Base-by-base conservation (phyloP, 179 eudicot species). In the Spergularia azorica region DNA sequence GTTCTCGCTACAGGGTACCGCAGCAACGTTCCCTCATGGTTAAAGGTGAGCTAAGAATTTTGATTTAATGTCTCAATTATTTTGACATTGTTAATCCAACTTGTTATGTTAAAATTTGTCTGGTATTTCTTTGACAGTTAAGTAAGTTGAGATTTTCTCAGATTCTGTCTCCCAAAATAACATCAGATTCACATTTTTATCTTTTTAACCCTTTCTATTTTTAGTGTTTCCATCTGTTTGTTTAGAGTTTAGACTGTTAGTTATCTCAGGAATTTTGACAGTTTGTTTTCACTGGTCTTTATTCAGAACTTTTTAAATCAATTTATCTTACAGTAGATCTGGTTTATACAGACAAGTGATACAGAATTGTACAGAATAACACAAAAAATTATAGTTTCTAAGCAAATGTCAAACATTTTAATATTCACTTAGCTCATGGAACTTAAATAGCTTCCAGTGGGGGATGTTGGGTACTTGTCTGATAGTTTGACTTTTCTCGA, bases 11-110 rank as follows among this genome's bases (percentile, higher is more conserved):
- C 99, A 0, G 99, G 99, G 36, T 95, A 95, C 79, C 84, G 90
- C 59, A 95, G 99, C 90, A 95, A 95, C 79, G 99, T 95, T 58
- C 98, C 99, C 39, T 78, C 90, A 46, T 95, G 98, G 99, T 84
- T 95, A 16, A 87, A 93, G 98, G 99, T 93, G 72, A 81, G 84
- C 55, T 62, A 16, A 4, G 20, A 16, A 65, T 32, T 26, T 15
- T n/a, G n/a, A 57, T 20, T 15, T 6, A 15, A 15, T 13, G 15
- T 56, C 39, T 21, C 2, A 5, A 36, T 48, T 8, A 0, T 20
- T 54, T 55, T 63, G 7, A 26, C 32, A 26, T 26, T 26, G 32
- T 26, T 26, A 26, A 26, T 26, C 32, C 32, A 26, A 26, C 32
- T 26, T 26, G 32, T 26, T 26, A 26, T 26, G 32, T 26, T 26